Evolutionary conservation across 1,284 basidiomycete species (phyloP), one percentile per base, ranked within the genome.

Genomic region (Earliella scabrosa): DNA sequence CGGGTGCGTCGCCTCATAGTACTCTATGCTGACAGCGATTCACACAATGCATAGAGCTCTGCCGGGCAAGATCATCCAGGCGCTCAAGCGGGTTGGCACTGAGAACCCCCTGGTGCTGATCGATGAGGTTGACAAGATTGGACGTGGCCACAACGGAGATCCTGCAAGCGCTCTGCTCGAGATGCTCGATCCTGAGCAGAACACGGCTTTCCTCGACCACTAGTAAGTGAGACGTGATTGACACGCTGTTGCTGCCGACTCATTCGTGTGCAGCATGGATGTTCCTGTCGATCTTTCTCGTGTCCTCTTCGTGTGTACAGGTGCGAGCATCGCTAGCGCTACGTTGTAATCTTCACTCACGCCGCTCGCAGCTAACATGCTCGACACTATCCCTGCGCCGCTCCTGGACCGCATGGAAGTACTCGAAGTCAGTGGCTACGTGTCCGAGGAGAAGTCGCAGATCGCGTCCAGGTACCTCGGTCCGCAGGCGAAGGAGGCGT

Each of bases 81-180:
- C 97, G 2, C 75, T 99, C 57, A 98, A 98, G 77, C 90, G 97
- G 60, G 95, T 98, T 14, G 94, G 94, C 31, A 97, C 94, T 4
- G 96, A 98, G 77, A 99, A 99, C 72, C 97, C 97, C 1, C 81
- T 99, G 18, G 93, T 97, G 18, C 77, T 99, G 47, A 98, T 99
- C 63, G 97, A 99, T 68, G 97, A 99, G 73, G 93, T 99, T 23
- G 97, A 99, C 80, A 99, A 99, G 82, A 95, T 99, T 59, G 95
- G 95, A n/a, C 82, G 93, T 23, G 93, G 95, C 0, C 89, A 93
- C 70, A 97, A 98, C 66, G 97, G 97, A 2, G 97, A 99, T 73
- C 97, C 97, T 4, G 86, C 93, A 0, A 95, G 93, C 61, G 97
- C 97, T 0, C 73, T 99, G 50, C 78, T 99, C 41, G 97, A 99